Evolutionary conservation across 257 asterid species (phyloP), one percentile per base, ranked within the genome.

Genomic region (Solanum rostratum): DNA sequence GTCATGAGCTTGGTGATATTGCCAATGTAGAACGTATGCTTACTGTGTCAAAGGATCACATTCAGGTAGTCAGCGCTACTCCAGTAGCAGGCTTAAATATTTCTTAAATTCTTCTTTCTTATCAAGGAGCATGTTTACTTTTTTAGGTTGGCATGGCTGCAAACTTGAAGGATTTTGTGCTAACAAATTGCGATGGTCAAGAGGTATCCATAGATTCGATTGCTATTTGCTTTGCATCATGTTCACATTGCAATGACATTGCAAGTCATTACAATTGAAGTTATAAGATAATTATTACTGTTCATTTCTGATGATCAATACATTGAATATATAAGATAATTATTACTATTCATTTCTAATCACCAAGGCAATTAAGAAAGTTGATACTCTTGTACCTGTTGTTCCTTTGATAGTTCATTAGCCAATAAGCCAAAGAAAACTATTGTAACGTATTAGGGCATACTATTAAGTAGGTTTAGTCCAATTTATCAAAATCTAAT

Each of bases 131-230:
- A 66, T 66, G 55, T 83, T 83, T 83, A 50, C 46, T 78, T 63
- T 63, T 83, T 68, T 89, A 94, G 98, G 93, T 96, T 49, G 97
- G 91, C 60, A 93, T 96, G 98, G 97, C 98, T 85, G 97, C 94
- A 83, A 96, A 96, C 86, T 91, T 96, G 49, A 92, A 87, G 92
- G 93, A 95, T 86, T 92, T 88, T 70, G 92, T 92, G 88, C 90
- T 96, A 70, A 91, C 91, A 22, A 91, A 88, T 88, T 89, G 90
- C 59, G 92, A 89, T 83, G 98, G 98, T 83, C 85, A 90, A 80
- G 95, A 96, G 98, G 99, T 96, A 92, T 86, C 53, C 66, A 39
- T 81, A 39, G 49, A 62, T 54, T 55, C 12, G 3, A 53, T n/a
- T 46, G 16, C 52, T 12, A 65, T 81, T 37, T 33, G 13, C 39